Conservation (phyloP, 2,329 filamentous ascomycete genomes). For the Ilyonectria robusta region DNA sequence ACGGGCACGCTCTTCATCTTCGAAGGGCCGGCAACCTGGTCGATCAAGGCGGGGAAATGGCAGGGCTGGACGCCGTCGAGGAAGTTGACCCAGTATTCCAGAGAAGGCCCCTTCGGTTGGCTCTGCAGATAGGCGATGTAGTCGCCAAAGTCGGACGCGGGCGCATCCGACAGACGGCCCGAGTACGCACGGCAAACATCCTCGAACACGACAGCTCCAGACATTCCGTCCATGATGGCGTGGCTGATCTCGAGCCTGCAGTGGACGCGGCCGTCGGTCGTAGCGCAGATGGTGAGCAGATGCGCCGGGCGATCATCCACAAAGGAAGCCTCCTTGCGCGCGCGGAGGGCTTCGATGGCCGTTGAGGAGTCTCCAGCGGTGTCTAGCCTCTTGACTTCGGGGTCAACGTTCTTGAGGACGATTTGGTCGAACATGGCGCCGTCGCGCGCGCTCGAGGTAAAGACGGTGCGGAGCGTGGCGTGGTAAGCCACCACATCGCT, state of each 20-base stretch:
- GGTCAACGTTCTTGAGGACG: slow-evolving; percentile 8
- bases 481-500: slow-evolving; percentile 19
- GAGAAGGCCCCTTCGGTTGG: slow-evolving; percentile 16
- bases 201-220: slow-evolving; percentile 34
- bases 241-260: slow-evolving; percentile 40
- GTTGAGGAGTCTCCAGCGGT: slow-evolving; percentile 2
- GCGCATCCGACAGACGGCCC: slow-evolving; percentile 2
- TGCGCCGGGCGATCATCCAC: slow-evolving; percentile 14
- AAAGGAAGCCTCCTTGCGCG: slow-evolving; percentile 9
- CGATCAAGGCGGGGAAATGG: slow-evolving; percentile 16
- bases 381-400: slow-evolving; percentile 6
- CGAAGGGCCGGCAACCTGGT: slow-evolving; percentile 7
- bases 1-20: slow-evolving; percentile 22
- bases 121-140: slow-evolving; percentile 25
- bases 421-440: slow-evolving; percentile 23
- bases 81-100: slow-evolving; percentile 21
- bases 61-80: slow-evolving; percentile 19
- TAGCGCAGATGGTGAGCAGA: slow-evolving; percentile 18
- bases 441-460: slow-evolving; percentile 15
- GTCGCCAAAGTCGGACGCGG: slow-evolving; percentile 15
- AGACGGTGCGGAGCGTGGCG: slow-evolving; percentile 17
- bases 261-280: slow-evolving; percentile 16
- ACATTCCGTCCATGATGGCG: slow-evolving; percentile 41
- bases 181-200: slow-evolving; percentile 23
- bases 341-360: slow-evolving; percentile 9